A percentile compares a stretch with the other conserved stretches of the same genome.
phyloP scores from a whole-genome alignment of 805 yeast genomes.

The Danielozyma ontarioensis region DNA sequence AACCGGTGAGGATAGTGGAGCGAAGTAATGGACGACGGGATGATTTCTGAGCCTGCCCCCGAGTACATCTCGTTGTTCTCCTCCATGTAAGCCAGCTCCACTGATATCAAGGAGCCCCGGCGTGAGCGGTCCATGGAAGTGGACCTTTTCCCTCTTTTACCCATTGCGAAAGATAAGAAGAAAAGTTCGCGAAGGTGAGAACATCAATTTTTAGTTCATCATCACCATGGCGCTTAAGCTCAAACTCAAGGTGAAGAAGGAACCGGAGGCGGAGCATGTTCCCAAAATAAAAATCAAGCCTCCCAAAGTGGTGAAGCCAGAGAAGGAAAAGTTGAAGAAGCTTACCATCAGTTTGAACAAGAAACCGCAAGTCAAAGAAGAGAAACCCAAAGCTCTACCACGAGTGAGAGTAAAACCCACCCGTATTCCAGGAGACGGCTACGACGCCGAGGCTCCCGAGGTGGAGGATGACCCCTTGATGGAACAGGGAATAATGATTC shows the following conservation, averaged over 20 bases:
- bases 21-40: constrained; percentile 74
- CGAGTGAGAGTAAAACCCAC: constrained; percentile 51
- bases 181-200: background rate
- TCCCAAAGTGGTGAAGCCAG: constrained; percentile 9
- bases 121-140: constrained; percentile 23
- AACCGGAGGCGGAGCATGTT: constrained; percentile 4
- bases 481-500: constrained; percentile 78
- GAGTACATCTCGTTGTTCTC: constrained; percentile 68
- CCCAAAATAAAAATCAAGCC: constrained; percentile 19
- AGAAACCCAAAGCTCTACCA: constrained; percentile 23
- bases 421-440: constrained; percentile 88
- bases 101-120: constrained; percentile 27
- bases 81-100: constrained; percentile 34
- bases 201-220: too few relatives aligned
- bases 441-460: constrained; percentile 95
- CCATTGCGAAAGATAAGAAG: constrained; percentile 6
- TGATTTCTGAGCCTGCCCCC: constrained; percentile 71
- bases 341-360: constrained; percentile 19
- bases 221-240: constrained; percentile 15
- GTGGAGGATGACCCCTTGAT: constrained; percentile 89
- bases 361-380: constrained; percentile 1
- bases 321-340: constrained; percentile 17
- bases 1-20: constrained; percentile 67
- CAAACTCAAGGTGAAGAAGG: constrained; percentile 8
- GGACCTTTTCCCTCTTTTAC: constrained; percentile 14